These are phyloP conservation scores for Phytophthora citrophthora DNA, from an alignment of 352 stramenopile species.

Conservation along the genomic window DNA sequence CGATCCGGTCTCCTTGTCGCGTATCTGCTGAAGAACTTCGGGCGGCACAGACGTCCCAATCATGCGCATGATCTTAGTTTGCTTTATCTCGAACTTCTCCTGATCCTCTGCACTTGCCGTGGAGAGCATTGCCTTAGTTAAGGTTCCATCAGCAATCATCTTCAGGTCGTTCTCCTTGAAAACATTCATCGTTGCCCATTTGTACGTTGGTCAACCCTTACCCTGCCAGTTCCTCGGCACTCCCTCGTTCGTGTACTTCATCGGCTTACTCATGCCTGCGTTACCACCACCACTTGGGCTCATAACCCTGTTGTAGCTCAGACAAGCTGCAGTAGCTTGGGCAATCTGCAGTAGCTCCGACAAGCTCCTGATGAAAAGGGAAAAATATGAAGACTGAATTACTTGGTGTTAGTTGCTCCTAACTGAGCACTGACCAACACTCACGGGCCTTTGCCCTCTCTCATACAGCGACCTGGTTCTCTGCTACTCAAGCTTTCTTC, in stretches of 20 bases:
- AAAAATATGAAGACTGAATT: too few relatives aligned
- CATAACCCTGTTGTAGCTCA: background rate
- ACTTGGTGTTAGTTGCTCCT: too few relatives aligned
- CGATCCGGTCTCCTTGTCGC: constrained; percentile 4
- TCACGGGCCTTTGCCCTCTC: too few relatives aligned
- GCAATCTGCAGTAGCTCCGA: too few relatives aligned
- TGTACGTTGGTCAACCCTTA: background rate
- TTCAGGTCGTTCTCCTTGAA: constrained; percentile 2
- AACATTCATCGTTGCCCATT: background rate
- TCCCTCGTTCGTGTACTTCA: constrained; percentile 10
- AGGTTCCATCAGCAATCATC: background rate
- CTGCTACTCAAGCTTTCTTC: background rate
- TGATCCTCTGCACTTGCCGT: background rate
- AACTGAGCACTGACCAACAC: too few relatives aligned
- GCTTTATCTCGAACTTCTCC: constrained; percentile 5
- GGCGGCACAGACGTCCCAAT: constrained; percentile 4
- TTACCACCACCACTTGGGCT: background rate
- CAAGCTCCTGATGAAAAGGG: too few relatives aligned
- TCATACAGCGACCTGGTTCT: too few relatives aligned
- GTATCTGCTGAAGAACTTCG: constrained; percentile 7
- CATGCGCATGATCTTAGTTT: constrained; percentile 9
- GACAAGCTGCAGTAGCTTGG: too few relatives aligned
- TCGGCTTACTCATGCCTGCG: background rate
- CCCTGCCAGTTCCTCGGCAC: constrained; percentile 10
- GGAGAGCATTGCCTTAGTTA: background rate